phyloP scores from a whole-genome alignment of 495 filamentous ascomycete species.

The Penicillium paradoxum region DNA sequence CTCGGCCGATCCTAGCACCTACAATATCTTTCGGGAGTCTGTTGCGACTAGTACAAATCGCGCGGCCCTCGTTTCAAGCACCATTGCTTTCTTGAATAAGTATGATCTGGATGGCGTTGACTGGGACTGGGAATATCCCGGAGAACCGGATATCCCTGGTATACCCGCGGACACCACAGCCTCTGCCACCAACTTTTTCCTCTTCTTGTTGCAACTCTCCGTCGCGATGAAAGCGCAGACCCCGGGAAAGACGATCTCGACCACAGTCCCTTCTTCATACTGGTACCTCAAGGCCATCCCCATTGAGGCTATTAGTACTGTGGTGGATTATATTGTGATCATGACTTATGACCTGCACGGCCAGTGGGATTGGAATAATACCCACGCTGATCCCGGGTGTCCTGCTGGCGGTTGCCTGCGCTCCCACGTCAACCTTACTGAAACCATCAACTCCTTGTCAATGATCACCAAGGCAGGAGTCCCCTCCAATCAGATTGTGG shows the following conservation, averaged over 20 bases:
- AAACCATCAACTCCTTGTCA: neutral
- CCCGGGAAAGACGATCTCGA: slow-evolving; percentile 10
- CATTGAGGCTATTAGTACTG: slow-evolving; percentile 14
- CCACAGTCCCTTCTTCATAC: slow-evolving; percentile 25
- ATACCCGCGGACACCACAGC: slow-evolving; percentile 1
- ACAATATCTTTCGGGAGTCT: slow-evolving; percentile 30
- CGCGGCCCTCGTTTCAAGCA: slow-evolving; percentile 28
- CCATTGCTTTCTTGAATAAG: slow-evolving; percentile 29
- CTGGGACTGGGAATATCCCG: slow-evolving; percentile 35
- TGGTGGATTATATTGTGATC: slow-evolving; percentile 30
- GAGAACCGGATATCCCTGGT: neutral
- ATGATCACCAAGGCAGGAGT: slow-evolving; percentile 52
- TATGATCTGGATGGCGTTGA: slow-evolving; percentile 35
- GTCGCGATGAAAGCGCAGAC: no score
- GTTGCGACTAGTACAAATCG: slow-evolving; percentile 32
- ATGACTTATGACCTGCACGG: slow-evolving; percentile 40
- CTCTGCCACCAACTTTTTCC: neutral
- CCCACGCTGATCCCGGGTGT: slow-evolving; percentile 25
- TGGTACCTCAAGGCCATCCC: slow-evolving; percentile 33
- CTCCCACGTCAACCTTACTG: slow-evolving; percentile 15
- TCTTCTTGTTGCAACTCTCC: no score
- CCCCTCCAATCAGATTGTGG: slow-evolving; percentile 31
- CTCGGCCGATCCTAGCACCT: slow-evolving; percentile 28
- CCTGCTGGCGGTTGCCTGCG: slow-evolving; percentile 34
- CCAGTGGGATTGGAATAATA: slow-evolving; percentile 31